Evolutionary conservation across 192 early-diverging fungal species (phyloP), one percentile per base, ranked within the genome.

Genomic region (Coemansia sp.): DNA sequence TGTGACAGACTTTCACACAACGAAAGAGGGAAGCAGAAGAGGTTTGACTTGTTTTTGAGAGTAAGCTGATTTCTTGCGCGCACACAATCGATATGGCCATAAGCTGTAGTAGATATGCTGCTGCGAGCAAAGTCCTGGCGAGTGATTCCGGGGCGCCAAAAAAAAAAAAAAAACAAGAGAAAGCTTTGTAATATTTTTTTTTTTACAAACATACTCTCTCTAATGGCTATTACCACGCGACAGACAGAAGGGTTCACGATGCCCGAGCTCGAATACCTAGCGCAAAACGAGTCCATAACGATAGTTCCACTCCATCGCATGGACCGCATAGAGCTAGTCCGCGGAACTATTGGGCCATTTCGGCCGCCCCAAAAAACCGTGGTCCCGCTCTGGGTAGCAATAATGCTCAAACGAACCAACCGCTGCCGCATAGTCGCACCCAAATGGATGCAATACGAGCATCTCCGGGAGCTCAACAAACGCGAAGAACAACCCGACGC

Each of bases 381-480:
- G 70, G 95, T 96, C 0, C 95, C 94, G 36, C 77, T 97, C 22
- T 98, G 96, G 96, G 87, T 98, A 44, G 95, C 95, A 10, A 66
- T 94, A 20, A 80, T 87, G 38, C 80, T 98, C 65, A 96, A 97
- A 71, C 88, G 88, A 71, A 89, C 92, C 39, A 88, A 92, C 65
- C 90, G 92, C 50, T 95, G 94, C 76, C 88, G 85, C 13, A 94
- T 98, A 13, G 80, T 89, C 18, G 86, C 91, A 10, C 96, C 96
- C 47, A 68, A 73, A 11, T 98, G 96, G 96, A 85, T 98, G 71
- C 88, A 86, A 50, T 81, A 72, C 90, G 92, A 94, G 55, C 83
- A 86, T 46, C 81, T 97, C 46, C 78, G 83, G 40, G 69, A 74
- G 3, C 87, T 87, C 46, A 68, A 93, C 58, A 85, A 91, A 33